phyloP scores from a whole-genome alignment of 306 rosid species.

The Macrotyloma uniflorum region DNA sequence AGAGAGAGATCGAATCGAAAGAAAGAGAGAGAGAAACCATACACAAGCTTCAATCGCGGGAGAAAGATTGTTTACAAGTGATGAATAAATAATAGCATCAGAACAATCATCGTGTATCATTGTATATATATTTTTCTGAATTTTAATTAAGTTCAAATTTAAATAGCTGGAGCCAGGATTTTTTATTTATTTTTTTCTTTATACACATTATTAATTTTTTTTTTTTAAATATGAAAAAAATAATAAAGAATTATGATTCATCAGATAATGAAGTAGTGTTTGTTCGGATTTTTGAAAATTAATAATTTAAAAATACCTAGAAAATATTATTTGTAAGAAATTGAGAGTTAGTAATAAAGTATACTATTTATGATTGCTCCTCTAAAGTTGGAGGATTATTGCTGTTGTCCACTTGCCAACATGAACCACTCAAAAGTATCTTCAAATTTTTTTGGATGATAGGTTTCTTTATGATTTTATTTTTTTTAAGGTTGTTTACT shows the following conservation, averaged over 20 bases:
- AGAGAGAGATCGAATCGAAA: conserved; percentile 56
- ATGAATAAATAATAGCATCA: conserved; percentile 31
- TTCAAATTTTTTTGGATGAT: conserved; percentile 7
- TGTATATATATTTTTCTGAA: conserved; percentile 25
- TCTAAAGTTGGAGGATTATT: conserved; percentile 51
- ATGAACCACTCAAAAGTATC: conserved; percentile 5
- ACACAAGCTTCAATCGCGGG: conserved; percentile 68
- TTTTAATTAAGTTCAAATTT: conserved; percentile 13
- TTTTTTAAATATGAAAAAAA: background rate
- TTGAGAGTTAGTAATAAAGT: background rate
- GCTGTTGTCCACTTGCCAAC: conserved; percentile 41
- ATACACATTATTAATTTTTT: background rate
- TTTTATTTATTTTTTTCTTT: conserved; percentile 19
- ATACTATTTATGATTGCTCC: conserved; percentile 39
- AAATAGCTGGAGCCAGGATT: conserved; percentile 20
- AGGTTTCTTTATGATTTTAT: background rate
- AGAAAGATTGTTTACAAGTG: conserved; percentile 42
- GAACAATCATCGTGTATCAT: conserved; percentile 10
- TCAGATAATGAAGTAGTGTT: background rate
- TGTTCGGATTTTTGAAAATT: background rate
- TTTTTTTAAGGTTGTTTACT: background rate
- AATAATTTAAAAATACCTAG: background rate
- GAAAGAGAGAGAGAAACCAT: conserved; percentile 42
- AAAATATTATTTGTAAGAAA: background rate
- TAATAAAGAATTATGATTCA: background rate